phyloP scores from a whole-genome alignment of 306 rosid species.

The Delonix regia region DNA sequence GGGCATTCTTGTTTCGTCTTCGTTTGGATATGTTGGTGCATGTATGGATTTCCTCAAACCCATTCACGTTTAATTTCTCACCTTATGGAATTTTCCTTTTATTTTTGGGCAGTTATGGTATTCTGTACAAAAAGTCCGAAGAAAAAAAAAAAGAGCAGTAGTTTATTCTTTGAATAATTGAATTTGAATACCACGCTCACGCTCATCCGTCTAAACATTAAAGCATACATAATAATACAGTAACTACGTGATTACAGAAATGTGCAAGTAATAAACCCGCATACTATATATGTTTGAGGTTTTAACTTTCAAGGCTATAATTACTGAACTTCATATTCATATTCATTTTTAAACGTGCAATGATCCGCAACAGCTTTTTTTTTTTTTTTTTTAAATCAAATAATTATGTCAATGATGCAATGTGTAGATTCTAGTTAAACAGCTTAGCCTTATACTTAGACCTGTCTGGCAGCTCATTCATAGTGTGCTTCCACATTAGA shows the following conservation, averaged over 20 bases:
- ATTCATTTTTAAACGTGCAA: neutral
- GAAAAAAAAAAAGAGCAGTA: neutral
- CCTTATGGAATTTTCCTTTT: slow-evolving; percentile 18
- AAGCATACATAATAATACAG: neutral
- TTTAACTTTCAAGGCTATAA: neutral
- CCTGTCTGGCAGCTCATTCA: neutral
- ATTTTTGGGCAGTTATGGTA: slow-evolving; percentile 19
- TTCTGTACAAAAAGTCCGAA: too few relatives aligned
- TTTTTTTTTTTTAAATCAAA: too few relatives aligned
- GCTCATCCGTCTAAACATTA: neutral
- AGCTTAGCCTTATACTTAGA: too few relatives aligned
- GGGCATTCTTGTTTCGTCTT: neutral
- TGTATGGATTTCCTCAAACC: slow-evolving; percentile 37
- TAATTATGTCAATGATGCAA: neutral
- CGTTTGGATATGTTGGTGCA: neutral
- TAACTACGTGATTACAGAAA: slow-evolving; percentile 22
- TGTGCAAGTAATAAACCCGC: neutral
- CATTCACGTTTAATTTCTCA: slow-evolving; percentile 40
- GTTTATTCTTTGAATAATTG: slow-evolving; percentile 1
- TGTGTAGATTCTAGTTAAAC: neutral
- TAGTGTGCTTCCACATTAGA: neutral
- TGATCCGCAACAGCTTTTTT: neutral
- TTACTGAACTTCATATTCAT: neutral
- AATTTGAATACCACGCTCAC: neutral
- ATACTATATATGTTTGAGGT: neutral